phyloP scores from a whole-genome alignment of 164 flowering plant genomes.

The Dillenia suffruticosa region DNA sequence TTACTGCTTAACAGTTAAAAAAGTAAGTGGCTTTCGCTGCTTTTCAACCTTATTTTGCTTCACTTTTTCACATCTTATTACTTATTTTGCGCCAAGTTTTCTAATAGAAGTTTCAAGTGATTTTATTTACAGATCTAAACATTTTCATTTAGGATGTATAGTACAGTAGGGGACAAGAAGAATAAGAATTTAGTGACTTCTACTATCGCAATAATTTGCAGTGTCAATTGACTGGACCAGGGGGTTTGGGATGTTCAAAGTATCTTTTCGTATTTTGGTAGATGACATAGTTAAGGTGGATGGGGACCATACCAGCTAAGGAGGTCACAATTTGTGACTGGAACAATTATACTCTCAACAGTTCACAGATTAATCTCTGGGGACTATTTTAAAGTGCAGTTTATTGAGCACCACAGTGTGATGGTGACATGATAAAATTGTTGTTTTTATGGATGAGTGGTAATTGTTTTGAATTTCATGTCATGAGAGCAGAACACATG shows the following conservation, averaged over 20 bases:
- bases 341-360: background rate
- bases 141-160: background rate
- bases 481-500: too few relatives aligned
- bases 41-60: background rate
- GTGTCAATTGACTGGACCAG: conserved; percentile 8
- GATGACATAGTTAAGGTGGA: conserved; percentile 7
- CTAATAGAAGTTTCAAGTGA: too few relatives aligned
- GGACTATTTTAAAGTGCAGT: too few relatives aligned
- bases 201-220: conserved; percentile 14
- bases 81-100: background rate
- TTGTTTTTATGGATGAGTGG: too few relatives aligned
- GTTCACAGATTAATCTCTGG: too few relatives aligned
- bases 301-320: conserved; percentile 17
- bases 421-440: too few relatives aligned
- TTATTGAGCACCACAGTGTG: too few relatives aligned
- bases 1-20: too few relatives aligned
- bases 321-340: conserved; percentile 7
- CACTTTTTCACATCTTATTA: background rate
- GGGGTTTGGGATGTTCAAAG: conserved; percentile 10
- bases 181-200: conserved; percentile 1
- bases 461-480: too few relatives aligned
- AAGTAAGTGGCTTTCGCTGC: background rate
- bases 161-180: background rate
- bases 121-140: background rate
- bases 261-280: conserved; percentile 1